Conservation (phyloP, 2,329 filamentous ascomycete species). For the Phialocephala subalpina region DNA sequence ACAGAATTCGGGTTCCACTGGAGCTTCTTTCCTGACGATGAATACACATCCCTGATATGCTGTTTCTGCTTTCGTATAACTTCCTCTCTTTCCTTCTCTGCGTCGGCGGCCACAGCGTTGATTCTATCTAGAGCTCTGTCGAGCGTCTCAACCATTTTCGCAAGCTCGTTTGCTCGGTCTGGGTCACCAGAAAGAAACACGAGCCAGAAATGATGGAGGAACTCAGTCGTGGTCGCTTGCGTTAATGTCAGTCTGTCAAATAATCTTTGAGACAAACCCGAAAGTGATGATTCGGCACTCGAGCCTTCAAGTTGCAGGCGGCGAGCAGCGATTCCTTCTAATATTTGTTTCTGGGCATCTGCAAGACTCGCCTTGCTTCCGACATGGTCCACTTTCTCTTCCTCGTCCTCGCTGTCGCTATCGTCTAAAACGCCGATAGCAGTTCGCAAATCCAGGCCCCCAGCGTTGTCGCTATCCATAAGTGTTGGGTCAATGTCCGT, state of each 20-base stretch:
- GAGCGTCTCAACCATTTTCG: constrained; percentile 83
- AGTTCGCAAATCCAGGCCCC: constrained; percentile 66
- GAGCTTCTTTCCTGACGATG: constrained; percentile 77
- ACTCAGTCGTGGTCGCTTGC: constrained; percentile 93
- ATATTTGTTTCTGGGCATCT: constrained; percentile 70
- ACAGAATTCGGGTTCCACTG: constrained; percentile 73
- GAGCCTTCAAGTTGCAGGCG: constrained; percentile 64
- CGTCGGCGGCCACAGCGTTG: constrained; percentile 79
- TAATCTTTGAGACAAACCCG: constrained; percentile 56
- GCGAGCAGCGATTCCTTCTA: constrained; percentile 69
- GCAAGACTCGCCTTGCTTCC: constrained; percentile 74
- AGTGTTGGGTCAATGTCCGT: constrained; percentile 61
- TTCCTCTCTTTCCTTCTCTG: constrained; percentile 76
- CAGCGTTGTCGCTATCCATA: constrained; percentile 55
- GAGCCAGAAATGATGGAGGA: constrained; percentile 96
- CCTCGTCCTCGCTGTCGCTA: constrained; percentile 70
- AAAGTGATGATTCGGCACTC: constrained; percentile 36
- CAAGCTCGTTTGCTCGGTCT: constrained; percentile 80
- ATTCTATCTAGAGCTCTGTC: constrained; percentile 81
- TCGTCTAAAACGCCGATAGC: constrained; percentile 76
- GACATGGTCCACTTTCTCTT: constrained; percentile 62
- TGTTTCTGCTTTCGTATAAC: constrained; percentile 72
- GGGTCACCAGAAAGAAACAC: constrained; percentile 90
- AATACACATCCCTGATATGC: constrained; percentile 74
- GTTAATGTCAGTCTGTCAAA: constrained; percentile 75